These are phyloP conservation scores for Saxophila tyrrhenica DNA, from an alignment of 495 filamentous ascomycete genomes.

Conservation along the genomic window DNA sequence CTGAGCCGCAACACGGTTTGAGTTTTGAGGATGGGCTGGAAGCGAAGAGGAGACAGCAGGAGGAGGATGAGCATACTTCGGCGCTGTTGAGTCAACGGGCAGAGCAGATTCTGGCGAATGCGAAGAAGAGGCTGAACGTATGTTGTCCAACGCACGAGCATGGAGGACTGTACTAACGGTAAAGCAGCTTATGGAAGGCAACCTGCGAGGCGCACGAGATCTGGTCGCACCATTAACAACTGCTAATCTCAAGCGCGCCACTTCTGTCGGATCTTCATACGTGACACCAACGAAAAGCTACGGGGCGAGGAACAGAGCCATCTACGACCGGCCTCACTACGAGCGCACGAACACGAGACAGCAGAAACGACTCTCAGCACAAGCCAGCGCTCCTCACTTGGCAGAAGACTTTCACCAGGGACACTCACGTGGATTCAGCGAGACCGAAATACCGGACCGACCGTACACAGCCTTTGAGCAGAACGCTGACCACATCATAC, in stretches of 20 bases:
- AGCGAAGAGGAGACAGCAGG: constrained; percentile 26
- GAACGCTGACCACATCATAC: background rate
- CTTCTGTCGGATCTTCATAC: constrained; percentile 14
- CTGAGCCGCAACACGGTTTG: constrained; percentile 4
- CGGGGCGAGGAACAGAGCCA: background rate
- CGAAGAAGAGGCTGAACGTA: constrained; percentile 78
- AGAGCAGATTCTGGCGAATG: constrained; percentile 80
- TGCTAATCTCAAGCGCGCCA: constrained; percentile 18
- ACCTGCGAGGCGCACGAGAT: constrained; percentile 61
- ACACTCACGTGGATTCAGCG: constrained; percentile 25
- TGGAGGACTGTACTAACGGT: constrained; percentile 13
- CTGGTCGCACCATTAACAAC: constrained; percentile 18
- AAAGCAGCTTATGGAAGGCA: constrained; percentile 78
- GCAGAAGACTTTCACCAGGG: constrained; percentile 2
- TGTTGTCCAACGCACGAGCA: constrained; percentile 22
- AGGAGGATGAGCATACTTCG: constrained; percentile 43
- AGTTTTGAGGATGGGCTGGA: constrained; percentile 18
- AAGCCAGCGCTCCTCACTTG: constrained; percentile 15
- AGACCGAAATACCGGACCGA: constrained; percentile 21
- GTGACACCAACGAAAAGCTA: background rate
- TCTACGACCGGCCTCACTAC: background rate
- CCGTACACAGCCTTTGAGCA: constrained; percentile 9
- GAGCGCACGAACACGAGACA: background rate
- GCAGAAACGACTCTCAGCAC: constrained; percentile 5
- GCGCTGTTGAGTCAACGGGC: constrained; percentile 64